These are phyloP conservation scores for Pterulicium gracile DNA, from an alignment of 1,284 basidiomycete species.

Conservation along the genomic window DNA sequence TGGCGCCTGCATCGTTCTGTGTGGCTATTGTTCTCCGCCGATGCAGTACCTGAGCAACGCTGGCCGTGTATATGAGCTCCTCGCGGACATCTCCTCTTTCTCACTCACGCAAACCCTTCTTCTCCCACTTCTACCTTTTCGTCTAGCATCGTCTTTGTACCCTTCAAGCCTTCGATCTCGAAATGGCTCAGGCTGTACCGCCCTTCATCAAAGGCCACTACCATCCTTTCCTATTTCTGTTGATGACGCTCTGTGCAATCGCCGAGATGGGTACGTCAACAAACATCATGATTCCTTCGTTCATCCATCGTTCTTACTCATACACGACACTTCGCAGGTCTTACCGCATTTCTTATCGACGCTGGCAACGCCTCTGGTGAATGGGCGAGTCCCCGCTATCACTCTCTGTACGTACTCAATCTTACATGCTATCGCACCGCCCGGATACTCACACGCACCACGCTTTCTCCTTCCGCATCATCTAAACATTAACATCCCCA, in stretches of 20 bases:
- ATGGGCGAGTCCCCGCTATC: constrained; percentile 53
- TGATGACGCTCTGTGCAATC: constrained; percentile 56
- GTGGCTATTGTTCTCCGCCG: too few relatives aligned
- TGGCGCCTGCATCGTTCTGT: too few relatives aligned
- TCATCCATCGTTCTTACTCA: not conserved
- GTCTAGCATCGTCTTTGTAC: not conserved
- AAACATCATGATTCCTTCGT: not conserved
- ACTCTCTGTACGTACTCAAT: constrained; percentile 42
- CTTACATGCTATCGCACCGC: not conserved
- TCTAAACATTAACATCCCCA: constrained; percentile 1
- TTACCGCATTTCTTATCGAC: constrained; percentile 59
- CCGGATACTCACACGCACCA: too few relatives aligned
- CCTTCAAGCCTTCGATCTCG: not conserved
- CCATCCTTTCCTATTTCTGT: constrained; percentile 57
- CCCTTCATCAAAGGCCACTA: constrained; percentile 40
- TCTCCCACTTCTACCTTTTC: not conserved
- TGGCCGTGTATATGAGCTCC: too few relatives aligned
- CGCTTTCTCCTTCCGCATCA: not conserved
- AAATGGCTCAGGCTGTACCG: constrained; percentile 16
- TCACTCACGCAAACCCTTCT: too few relatives aligned
- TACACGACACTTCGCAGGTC: constrained; percentile 10
- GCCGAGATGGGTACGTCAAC: constrained; percentile 46
- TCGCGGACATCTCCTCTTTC: too few relatives aligned
- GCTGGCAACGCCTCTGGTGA: constrained; percentile 47
- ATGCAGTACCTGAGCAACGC: too few relatives aligned